Evolutionary conservation across 345 rosid species (phyloP).

Genomic region (Euphorbia peplus): DNA sequence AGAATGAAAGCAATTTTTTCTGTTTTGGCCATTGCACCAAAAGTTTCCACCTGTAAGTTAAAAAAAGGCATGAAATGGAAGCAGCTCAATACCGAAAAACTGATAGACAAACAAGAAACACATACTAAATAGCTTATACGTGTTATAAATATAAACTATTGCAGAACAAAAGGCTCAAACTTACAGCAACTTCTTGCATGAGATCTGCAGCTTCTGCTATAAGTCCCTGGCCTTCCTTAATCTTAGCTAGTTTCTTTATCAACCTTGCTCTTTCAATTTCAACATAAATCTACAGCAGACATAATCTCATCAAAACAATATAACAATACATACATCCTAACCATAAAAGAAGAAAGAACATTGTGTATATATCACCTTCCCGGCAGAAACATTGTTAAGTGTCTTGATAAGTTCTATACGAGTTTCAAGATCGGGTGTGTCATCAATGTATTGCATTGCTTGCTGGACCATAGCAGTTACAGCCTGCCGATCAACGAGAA

Average conservation of each 20-base stretch:
- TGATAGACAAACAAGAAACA: neutral
- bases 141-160: neutral
- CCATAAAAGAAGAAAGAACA: neutral
- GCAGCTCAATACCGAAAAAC: neutral
- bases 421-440: conserved; percentile 88
- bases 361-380: conserved; percentile 51
- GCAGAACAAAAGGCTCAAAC: conserved; percentile 20
- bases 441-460: conserved; percentile 90
- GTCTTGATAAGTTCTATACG: conserved; percentile 86
- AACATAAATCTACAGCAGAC: conserved; percentile 67
- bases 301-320: conserved; percentile 2
- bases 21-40: conserved; percentile 96
- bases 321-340: neutral
- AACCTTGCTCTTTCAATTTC: conserved; percentile 93
- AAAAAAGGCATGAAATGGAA: neutral
- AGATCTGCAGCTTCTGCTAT: conserved; percentile 96
- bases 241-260: conserved; percentile 83
- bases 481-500: conserved; percentile 49
- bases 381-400: conserved; percentile 75
- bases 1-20: conserved; percentile 96
- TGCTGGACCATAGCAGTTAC: conserved; percentile 98
- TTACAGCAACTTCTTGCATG: conserved; percentile 98
- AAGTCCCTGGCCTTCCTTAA: conserved; percentile 83
- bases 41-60: conserved; percentile 75
- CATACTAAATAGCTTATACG: neutral